Evolutionary conservation across 768 basidiomycete species (phyloP), one percentile per base, ranked within the genome.

Genomic region (Omphalotus guepiniiformis): DNA sequence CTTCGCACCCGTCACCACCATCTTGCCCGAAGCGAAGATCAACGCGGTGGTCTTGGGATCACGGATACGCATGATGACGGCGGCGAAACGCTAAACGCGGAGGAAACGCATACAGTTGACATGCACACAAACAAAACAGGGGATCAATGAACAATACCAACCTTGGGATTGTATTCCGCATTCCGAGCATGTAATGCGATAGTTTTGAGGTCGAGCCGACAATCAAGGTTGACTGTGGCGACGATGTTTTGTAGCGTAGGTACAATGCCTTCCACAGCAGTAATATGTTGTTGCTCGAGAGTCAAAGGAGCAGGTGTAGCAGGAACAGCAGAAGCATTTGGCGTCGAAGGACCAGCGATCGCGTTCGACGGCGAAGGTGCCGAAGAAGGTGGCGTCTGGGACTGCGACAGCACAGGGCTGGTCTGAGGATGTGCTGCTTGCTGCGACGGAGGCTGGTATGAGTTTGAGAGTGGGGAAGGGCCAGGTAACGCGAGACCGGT

Each of bases 191-290:
- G 95, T 50, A 98, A 71, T 8, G 96, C 95, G 50, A 98, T 99
- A 44, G 96, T 98, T 80, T 99, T 99, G 46, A 99, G 73, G 66
- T 98, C 96, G 40, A 99, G 76, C 32, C 94, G 82, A 55, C 94
- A 97, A 66, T 96, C 95, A 22, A 99, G 79, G 61, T 97, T 98
- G 66, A 98, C 95, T 5, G 96, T 99, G 4, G 96, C 95, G 55
- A 99, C 96, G 51, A 98, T 98, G 71, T 98, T 99, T 79, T 99
- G 95, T 42, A 99, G 77, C 2, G 93, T 97, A n/a, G 95, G 96
- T 6, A 98, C 95, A 57, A 98, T 94, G 49, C 95, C 96, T 65
- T 96, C 91, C 15, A 95, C 93, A 35, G 93, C 92, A 13, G 93
- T 96, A 57, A 97, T 95, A 63, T 95, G 89, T 58, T 93, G 90